Conservation (phyloP, 2,329 filamentous ascomycete species). For the Scedosporium apiospermum region DNA sequence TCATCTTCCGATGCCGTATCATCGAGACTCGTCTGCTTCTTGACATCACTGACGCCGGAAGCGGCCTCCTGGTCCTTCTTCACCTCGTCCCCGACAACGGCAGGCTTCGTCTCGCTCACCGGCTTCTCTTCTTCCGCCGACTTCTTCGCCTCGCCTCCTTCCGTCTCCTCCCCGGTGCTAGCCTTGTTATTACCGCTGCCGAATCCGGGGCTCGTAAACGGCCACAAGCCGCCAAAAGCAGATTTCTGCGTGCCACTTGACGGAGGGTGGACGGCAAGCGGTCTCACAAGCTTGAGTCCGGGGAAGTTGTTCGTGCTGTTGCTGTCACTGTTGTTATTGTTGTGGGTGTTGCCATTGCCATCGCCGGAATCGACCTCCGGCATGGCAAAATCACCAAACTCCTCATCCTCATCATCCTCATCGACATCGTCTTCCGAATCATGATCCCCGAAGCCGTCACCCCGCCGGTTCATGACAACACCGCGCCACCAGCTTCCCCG, state of each 20-base stretch:
- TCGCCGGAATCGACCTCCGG: conserved; percentile 37
- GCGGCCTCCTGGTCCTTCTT: conserved; percentile 30
- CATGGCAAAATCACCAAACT: conserved; percentile 61
- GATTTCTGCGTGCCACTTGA: conserved; percentile 25
- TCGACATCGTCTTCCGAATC: conserved; percentile 42
- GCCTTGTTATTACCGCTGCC: conserved; percentile 18
- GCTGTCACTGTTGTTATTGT: conserved; percentile 15
- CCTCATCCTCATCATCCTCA: conserved; percentile 50
- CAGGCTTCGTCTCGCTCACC: conserved; percentile 11
- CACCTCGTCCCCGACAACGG: conserved; percentile 17
- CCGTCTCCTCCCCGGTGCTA: conserved; percentile 18
- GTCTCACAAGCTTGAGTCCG: conserved; percentile 35
- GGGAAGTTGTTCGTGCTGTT: conserved; percentile 22
- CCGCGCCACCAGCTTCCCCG: conserved; percentile 41
- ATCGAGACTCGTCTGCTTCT: conserved; percentile 47
- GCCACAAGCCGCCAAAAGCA: conserved; percentile 45
- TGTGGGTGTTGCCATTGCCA: conserved; percentile 1
- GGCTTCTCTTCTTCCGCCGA: conserved; percentile 7
- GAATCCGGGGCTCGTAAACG: conserved; percentile 37
- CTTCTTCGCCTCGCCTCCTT: conserved; percentile 18
- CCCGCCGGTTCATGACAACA: conserved; percentile 20
- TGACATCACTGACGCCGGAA: conserved; percentile 39
- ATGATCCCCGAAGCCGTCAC: conserved; percentile 32
- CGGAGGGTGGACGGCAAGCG: conserved; percentile 43
- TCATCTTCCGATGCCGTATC: conserved; percentile 41